Percentiles rank a stretch among this genome's conserved stretches.
These are phyloP conservation scores for Corylus americana DNA, from an alignment of 306 rosid species.

Conservation along the genomic window DNA sequence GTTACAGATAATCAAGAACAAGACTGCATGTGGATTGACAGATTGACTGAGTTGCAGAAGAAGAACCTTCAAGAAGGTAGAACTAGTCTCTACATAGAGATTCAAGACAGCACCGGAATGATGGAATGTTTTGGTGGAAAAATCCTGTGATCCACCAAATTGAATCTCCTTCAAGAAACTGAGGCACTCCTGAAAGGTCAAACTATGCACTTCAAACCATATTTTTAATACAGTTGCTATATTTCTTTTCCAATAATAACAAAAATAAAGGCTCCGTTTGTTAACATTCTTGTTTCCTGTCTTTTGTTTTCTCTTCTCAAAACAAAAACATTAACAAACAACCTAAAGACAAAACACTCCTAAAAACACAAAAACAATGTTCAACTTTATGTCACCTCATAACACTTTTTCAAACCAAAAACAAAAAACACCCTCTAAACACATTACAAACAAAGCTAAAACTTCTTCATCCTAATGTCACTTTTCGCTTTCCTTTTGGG, in stretches of 20 bases:
- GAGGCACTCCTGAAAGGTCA: slow-evolving; percentile 78
- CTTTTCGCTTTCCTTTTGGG: not conserved
- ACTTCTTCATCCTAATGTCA: not conserved
- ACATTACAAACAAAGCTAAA: no score
- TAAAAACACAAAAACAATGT: no score
- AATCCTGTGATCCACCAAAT: slow-evolving; percentile 71
- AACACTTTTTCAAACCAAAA: no score
- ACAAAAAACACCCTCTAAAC: no score
- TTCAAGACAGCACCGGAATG: slow-evolving; percentile 65
- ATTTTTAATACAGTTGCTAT: not conserved
- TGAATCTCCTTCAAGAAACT: slow-evolving; percentile 76
- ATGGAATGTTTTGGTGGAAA: slow-evolving; percentile 65
- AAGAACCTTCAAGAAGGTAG: slow-evolving; percentile 73
- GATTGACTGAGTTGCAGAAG: slow-evolving; percentile 18
- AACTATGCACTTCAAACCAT: slow-evolving; percentile 20
- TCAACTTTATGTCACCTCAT: no score
- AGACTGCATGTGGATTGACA: slow-evolving; percentile 4
- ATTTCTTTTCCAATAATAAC: not conserved
- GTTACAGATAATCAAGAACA: slow-evolving; percentile 11
- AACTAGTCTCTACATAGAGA: slow-evolving; percentile 57
- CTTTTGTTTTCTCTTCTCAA: no score
- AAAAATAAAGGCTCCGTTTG: not conserved
- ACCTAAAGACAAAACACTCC: no score
- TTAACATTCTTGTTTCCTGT: no score
- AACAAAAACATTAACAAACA: no score